Evolutionary conservation across 768 basidiomycete genomes (phyloP), one percentile per base, ranked within the genome.

Genomic region (Lentinula guzmanii): DNA sequence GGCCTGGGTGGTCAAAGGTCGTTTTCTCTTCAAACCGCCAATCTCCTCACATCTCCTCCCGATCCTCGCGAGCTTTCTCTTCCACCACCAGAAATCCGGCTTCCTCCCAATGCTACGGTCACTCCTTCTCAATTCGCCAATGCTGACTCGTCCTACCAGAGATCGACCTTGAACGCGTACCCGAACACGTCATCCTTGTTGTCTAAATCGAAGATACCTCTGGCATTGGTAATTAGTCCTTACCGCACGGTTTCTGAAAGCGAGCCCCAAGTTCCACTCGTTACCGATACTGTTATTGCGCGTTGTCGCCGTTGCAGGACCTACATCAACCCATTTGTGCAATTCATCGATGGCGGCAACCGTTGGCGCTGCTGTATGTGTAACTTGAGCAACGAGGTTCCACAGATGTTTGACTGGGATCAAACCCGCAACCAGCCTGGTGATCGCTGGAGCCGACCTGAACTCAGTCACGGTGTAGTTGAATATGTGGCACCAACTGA

Each of bases 311-410:
- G 96, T 18, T 98, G 96, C 79, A 86, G 96, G 70, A 90, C 94
- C 39, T 98, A 98, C 76, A 98, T 98, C 74, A 96, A 98, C 70
- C 95, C 96, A 3, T 98, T 91, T 69, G 95, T 97, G 21, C 93
- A 94, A 69, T 98, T 98, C 73, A 93, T 98, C 68, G 97, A 99
- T 68, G 95, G 95, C 59, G 97, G 97, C 34, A 95, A 94, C 74
- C 86, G 91, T 64, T 99, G 97, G 97, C 91, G 97, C 71, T 99
- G 97, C 74, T 96, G 94, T 75, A 94, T 99, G 94, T 99, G 97
- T 74, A 92, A 90, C 68, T 87, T 98, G 83, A 91, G 93, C 45
- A 99, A 98, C 72, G 97, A 98, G 74, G 95, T 98, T 0, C 97
- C 97, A 24, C 95, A 98, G 68, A 79, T 97, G 56, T 98, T 98